A percentile compares a stretch with the other conserved stretches of the same genome.
phyloP scores from a whole-genome alignment of 306 rosid genomes.

The Prunus kanzakura region DNA sequence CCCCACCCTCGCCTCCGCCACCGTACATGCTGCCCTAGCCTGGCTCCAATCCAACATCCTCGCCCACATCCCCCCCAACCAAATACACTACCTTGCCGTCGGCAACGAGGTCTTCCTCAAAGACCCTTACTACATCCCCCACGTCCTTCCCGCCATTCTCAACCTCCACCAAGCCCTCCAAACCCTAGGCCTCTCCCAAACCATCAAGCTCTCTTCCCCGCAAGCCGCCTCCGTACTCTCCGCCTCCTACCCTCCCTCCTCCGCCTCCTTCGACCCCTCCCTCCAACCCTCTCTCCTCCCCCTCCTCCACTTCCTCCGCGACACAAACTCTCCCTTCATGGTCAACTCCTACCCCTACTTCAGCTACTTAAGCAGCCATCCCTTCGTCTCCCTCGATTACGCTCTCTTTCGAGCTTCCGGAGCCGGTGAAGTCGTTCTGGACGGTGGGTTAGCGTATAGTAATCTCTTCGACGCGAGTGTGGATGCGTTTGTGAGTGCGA shows the following conservation, averaged over 20 bases:
- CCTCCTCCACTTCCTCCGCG: constrained; percentile 16
- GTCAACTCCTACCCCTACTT: constrained; percentile 34
- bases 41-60: constrained; percentile 35
- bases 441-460: background rate
- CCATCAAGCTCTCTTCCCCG: constrained; percentile 31
- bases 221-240: constrained; percentile 21
- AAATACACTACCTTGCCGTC: constrained; percentile 30
- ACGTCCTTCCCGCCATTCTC: constrained; percentile 27
- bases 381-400: constrained; percentile 22
- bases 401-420: constrained; percentile 5
- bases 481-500: constrained; percentile 29
- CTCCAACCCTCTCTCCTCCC: constrained; percentile 8
- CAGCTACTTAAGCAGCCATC: constrained; percentile 17
- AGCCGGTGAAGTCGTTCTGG: background rate
- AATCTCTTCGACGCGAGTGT: constrained; percentile 30
- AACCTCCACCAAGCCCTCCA: constrained; percentile 34
- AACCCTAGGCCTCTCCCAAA: constrained; percentile 17
- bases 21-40: background rate
- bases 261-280: constrained; percentile 17
- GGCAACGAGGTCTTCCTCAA: constrained; percentile 33
- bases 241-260: constrained; percentile 29
- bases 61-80: constrained; percentile 3
- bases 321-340: constrained; percentile 28
- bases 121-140: constrained; percentile 28
- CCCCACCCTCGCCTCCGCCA: constrained; percentile 22